Evolutionary conservation across 495 filamentous ascomycete species (phyloP).

Genomic region (Podospora pseudoanserina): DNA sequence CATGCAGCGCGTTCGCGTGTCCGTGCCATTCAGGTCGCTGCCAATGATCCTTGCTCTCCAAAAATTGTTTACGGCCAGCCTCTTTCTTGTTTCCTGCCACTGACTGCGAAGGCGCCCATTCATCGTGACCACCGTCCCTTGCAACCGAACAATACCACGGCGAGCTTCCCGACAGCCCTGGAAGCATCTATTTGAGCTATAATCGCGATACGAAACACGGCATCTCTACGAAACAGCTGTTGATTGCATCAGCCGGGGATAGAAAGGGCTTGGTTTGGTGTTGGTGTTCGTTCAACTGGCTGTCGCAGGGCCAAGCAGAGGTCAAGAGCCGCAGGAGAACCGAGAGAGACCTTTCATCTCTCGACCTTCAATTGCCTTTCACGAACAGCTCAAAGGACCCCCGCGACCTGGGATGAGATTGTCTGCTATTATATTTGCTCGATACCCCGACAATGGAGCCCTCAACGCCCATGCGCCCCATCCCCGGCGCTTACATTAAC

Average conservation of each 20-base stretch:
- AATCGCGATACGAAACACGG: slow-evolving; percentile 16
- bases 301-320: slow-evolving; percentile 4
- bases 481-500: slow-evolving; percentile 71
- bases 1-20: slow-evolving; percentile 28
- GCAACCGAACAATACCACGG: slow-evolving; percentile 3
- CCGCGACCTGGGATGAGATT: background rate
- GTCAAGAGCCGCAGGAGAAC: background rate
- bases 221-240: slow-evolving; percentile 23
- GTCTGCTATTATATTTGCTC: background rate
- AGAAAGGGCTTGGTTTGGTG: slow-evolving; percentile 13
- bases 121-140: slow-evolving; percentile 10
- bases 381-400: background rate
- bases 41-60: slow-evolving; percentile 33
- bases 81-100: slow-evolving; percentile 19
- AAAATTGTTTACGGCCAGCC: slow-evolving; percentile 39
- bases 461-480: slow-evolving; percentile 59
- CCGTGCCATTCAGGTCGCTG: slow-evolving; percentile 15
- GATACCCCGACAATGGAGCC: slow-evolving; percentile 59
- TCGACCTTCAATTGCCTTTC: background rate
- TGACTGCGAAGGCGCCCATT: slow-evolving; percentile 9
- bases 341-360: background rate
- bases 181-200: slow-evolving; percentile 20
- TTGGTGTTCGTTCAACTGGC: slow-evolving; percentile 11
- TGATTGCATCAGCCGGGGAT: slow-evolving; percentile 19
- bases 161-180: slow-evolving; percentile 8